Evolutionary conservation across 1,284 basidiomycete genomes (phyloP).

Genomic region (Porphyrellus sp.): DNA sequence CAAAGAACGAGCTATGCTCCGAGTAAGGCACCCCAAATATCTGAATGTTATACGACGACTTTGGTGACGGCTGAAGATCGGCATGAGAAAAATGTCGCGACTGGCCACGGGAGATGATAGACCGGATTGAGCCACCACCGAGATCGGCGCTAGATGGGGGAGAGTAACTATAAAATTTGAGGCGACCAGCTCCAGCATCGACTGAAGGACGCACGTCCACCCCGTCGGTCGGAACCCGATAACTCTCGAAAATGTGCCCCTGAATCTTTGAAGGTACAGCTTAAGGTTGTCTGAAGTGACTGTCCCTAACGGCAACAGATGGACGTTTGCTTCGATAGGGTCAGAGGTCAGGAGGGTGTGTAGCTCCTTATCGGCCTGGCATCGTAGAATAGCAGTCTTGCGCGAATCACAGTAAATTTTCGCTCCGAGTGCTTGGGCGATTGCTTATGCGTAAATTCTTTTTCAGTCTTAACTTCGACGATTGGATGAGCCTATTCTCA

Average conservation of each 20-base stretch:
- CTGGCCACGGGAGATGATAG: slow-evolving; percentile 67
- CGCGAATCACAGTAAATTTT: slow-evolving; percentile 89
- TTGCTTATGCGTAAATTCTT: slow-evolving; percentile 46
- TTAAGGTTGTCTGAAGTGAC: slow-evolving; percentile 79
- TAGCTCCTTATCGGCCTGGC: slow-evolving; percentile 81
- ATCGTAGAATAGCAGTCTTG: slow-evolving; percentile 77
- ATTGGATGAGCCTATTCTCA: slow-evolving; percentile 27
- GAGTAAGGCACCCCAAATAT: slow-evolving; percentile 93
- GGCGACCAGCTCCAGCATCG: not conserved
- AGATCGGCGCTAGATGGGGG: slow-evolving; percentile 66
- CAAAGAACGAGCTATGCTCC: slow-evolving; percentile 93
- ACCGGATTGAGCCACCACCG: slow-evolving; percentile 56
- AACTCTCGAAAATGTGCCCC: slow-evolving; percentile 69
- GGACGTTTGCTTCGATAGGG: slow-evolving; percentile 77
- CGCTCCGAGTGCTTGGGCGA: slow-evolving; percentile 79
- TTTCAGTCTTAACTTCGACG: not conserved
- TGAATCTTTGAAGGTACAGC: slow-evolving; percentile 74
- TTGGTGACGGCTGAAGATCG: slow-evolving; percentile 68
- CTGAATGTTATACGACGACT: slow-evolving; percentile 66
- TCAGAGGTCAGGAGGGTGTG: slow-evolving; percentile 76
- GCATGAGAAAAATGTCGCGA: slow-evolving; percentile 62
- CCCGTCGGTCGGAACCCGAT: slow-evolving; percentile 92
- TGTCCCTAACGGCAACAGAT: slow-evolving; percentile 79
- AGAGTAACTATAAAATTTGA: slow-evolving; percentile 55
- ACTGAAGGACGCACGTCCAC: slow-evolving; percentile 69